Base-by-base conservation (phyloP, 345 rosid genomes). In the Citrus reticulata region DNA sequence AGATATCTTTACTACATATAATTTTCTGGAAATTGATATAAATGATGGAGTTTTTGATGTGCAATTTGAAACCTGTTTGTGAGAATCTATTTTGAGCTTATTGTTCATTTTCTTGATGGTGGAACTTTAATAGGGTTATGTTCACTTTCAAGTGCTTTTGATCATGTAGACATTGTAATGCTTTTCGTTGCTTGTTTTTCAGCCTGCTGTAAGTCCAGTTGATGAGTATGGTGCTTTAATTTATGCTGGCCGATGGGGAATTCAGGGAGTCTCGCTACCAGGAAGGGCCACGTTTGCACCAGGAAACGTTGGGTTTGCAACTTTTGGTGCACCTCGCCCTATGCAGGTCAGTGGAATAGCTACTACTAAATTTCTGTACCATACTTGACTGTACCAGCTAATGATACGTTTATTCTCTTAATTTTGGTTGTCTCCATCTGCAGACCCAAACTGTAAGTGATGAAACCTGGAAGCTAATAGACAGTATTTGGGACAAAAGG, bases 211-310 rank as follows among this genome's bases (percentile, higher is more conserved):
- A 70, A 86, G 81, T 69, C 91, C 93, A 27, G 81, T 95, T 20
- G 98, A 95, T 40, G 98, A 95, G 79, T 91, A 89, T 84, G 98
- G 98, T 76, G 91, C 97, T 61, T 88, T 93, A 49, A 87, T 95
- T 69, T 92, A 93, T 89, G 94, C 97, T 74, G 98, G 98, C 70
- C 86, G 98, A 79, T 95, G 99, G 99, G 99, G 97, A 68, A 86
- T 92, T 70, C 91, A 93, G 66, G 97, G 98, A 54, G 87, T 91
- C 66, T 82, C 93, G 1, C 93, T 93, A 68, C 98, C 99, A 0
- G 99, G 97, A 35, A 89, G 99, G 84, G 98, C 89, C 55, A 95
- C 99, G n/a, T 95, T 91, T 88, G 92, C 97, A 29, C 99, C 99
- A 29, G 99, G 99, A 78, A 93, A 92, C 90, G 86, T 88, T 13